Percentiles rank a stretch among this genome's conserved stretches.
Evolutionary conservation across 805 yeast genomes (phyloP).

Genomic region (Candida suzukii): DNA sequence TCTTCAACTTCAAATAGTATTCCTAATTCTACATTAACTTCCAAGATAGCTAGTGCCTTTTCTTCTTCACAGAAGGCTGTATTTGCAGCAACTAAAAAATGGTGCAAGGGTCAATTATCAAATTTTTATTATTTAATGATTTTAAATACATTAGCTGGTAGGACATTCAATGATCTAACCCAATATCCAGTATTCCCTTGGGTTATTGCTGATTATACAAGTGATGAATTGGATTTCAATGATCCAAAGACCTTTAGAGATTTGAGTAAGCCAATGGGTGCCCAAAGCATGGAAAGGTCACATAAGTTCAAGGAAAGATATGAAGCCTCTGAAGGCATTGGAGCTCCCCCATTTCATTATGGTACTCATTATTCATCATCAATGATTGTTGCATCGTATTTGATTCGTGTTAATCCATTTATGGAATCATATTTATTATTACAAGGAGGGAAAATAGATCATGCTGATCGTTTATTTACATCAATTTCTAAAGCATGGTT

Average conservation of each 20-base stretch:
- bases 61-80: slow-evolving; percentile 11
- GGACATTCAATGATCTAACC: slow-evolving; percentile 83
- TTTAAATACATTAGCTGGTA: slow-evolving; percentile 76
- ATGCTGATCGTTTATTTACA: slow-evolving; percentile 74
- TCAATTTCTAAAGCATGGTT: slow-evolving; percentile 75
- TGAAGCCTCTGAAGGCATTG: slow-evolving; percentile 58
- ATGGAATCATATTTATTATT: slow-evolving; percentile 70
- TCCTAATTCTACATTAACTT: slow-evolving; percentile 22
- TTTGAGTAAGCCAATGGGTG: slow-evolving; percentile 87
- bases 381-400: slow-evolving; percentile 80
- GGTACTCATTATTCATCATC: slow-evolving; percentile 94
- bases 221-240: slow-evolving; percentile 58
- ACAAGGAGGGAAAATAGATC: slow-evolving; percentile 88
- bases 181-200: slow-evolving; percentile 92
- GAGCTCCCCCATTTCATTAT: slow-evolving; percentile 77
- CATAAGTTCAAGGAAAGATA: slow-evolving; percentile 61
- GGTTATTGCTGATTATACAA: slow-evolving; percentile 78
- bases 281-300: slow-evolving; percentile 59
- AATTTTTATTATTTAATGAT: slow-evolving; percentile 79
- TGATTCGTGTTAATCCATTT: slow-evolving; percentile 73
- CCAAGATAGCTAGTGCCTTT: slow-evolving; percentile 40
- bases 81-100: slow-evolving; percentile 47
- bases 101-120: slow-evolving; percentile 75
- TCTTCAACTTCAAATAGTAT: slow-evolving; percentile 26
- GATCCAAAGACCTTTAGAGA: slow-evolving; percentile 65